Evolutionary conservation across 2,329 filamentous ascomycete genomes (phyloP), one percentile per base, ranked within the genome.

Genomic region (Cladosporium cucumerinum): DNA sequence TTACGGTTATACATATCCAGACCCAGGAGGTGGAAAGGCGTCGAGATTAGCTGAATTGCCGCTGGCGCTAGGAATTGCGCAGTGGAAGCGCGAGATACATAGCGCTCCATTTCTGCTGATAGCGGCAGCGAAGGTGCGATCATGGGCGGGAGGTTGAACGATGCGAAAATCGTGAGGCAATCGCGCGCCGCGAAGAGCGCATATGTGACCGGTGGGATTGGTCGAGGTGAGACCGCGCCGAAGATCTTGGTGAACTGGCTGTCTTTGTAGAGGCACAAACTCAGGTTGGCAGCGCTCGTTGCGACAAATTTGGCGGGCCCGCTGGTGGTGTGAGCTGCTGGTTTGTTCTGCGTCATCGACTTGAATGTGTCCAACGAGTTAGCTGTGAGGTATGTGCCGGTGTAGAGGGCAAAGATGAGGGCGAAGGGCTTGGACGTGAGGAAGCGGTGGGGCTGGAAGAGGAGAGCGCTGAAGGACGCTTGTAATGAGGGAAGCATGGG

Each of bases 221-320:
- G 69, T 57, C 80, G 70, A 30, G 78, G 68, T 78, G 84, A 64
- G 3, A 78, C 75, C 0, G 89, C 86, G 14, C 91, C 91, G 76
- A 96, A 97, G 73, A 97, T 85, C 72, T 87, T 86, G 1, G 92
- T 92, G 76, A 94, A 58, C 66, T 89, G 87, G 72, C 89, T 88
- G 79, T 97, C 93, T 78, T 97, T 97, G 84, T 95, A 92, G 55
- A 97, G 87, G 77, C 92, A 92, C 39, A 97, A 83, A 8, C 87
- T 86, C 77, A 97, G 88, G 79, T 97, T 98, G 63, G 93, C 87
- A n/a, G 86, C 80, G 18, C 87, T 90, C 1, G 92, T 94, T 59
- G 90, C 88, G 71, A 87, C 80, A 79, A 98, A 97, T 76, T 97
- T 97, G 67, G 86, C 78, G 0, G 88, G 85, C 64, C 93, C 93